Base-by-base conservation (phyloP, 2,329 filamentous ascomycete genomes). In the Claviceps quebecensis region DNA sequence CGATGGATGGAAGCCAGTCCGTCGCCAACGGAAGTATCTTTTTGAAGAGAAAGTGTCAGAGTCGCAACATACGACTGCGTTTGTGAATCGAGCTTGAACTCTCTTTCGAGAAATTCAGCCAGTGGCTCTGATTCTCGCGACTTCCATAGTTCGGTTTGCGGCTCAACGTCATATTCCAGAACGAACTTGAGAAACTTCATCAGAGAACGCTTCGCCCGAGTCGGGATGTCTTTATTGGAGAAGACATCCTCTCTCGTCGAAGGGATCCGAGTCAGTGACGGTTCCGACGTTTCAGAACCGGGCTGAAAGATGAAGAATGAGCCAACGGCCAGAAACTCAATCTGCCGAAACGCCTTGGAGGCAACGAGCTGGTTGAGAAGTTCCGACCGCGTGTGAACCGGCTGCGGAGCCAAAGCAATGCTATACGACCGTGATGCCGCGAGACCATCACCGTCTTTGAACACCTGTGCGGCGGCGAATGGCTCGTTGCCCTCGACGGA, bases 131-230 rank as follows among this genome's bases (percentile, higher is more conserved):
- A 65, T 29, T 80, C 77, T 49, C 78, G 71, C 2, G 70, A 60
- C 54, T 80, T 67, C 84, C 84, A 88, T 3, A 72, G 59, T 49
- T 76, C 76, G 48, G 59, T 65, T 61, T 79, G 78, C 49, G 64
- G 63, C 50, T 73, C 70, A n/a, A 68, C 77, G 57, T 86, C 78
- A 60, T 83, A 84, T 59, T 88, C 79, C 54, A 82, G 73, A 50
- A 95, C 84, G 63, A 93, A 91, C 65, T 91, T 90, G 61, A 97
- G 75, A 60, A 96, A 94, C 66, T 94, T 95, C 84, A 96, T 95
- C 60, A 97, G 69, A 9, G 79, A 78, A 50, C 91, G 82, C 70
- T 97, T 97, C 5, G 87, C 81, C 56, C 85, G 84, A 57, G 85
- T 76, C 45, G 87, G 80, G 52, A 97, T 86, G 23, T 75, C 74